Base-by-base conservation (phyloP, 176 grass and related monocot genomes). In the Oryza meridionalis region DNA sequence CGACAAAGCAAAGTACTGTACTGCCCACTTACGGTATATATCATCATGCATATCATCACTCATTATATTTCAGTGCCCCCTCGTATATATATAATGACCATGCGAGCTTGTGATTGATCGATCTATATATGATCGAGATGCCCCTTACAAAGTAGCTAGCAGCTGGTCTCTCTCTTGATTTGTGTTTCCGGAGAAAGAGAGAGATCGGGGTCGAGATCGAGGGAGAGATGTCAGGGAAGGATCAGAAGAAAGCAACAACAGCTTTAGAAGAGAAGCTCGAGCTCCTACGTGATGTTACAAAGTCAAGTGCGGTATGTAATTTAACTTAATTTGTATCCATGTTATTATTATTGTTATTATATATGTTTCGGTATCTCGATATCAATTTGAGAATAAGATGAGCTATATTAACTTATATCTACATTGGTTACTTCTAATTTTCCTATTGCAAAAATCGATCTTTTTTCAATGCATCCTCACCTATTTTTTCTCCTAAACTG, bases 181-280 rank as follows among this genome's bases (percentile, higher is more conserved):
- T 24, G 1, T 62, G 7, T 62, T 8, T 62, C 8, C 4, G 58
- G 37, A 29, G 64, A 42, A 1, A 42, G 8, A 42, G 40, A 42
- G 40, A 42, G 33, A 38, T 38, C 37, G 42, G 10, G n/a, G n/a
- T n/a, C n/a, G n/a, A n/a, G n/a, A n/a, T 43, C 42, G 8, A 40
- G 38, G 43, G 31, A 83, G 76, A 73, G 81, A 92, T 90, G 91
- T 90, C 87, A 72, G 83, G 58, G 58, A 62, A 74, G n/a, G 78
- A 87, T 44, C 72, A 74, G 58, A 87, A 92, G 87, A 92, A 88
- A 73, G 78, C 72, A 69, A n/a, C n/a, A n/a, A 69, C 67, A 24
- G 73, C 26, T 37, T 63, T 93, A 27, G 81, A 93, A 85, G 91
- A 88, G 77, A 93, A 90, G 45, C 81, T 93, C 43, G 81, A 88